Evolutionary conservation across 2,329 filamentous ascomycete genomes (phyloP).

Genomic region (Penicillium sp.): DNA sequence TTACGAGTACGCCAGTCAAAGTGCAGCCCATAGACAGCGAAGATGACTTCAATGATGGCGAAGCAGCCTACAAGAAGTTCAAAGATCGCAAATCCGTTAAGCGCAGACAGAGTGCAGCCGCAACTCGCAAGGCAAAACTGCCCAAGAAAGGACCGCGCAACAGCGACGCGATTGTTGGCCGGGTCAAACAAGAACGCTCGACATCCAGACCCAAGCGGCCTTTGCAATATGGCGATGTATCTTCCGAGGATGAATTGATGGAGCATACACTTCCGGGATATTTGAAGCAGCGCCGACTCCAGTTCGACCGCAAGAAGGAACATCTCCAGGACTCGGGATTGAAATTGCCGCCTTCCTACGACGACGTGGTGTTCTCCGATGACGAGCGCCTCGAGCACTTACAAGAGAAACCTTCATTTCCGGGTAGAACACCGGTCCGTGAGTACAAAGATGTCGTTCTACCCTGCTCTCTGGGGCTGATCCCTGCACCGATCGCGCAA

Average conservation of each 20-base stretch:
- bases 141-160: conserved; percentile 38
- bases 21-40: conserved; percentile 26
- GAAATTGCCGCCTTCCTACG: conserved; percentile 71
- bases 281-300: conserved; percentile 60
- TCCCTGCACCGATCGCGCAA: conserved; percentile 84
- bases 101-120: conserved; percentile 49
- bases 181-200: conserved; percentile 30
- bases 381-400: conserved; percentile 59
- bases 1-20: conserved; percentile 18
- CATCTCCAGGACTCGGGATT: conserved; percentile 63
- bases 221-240: conserved; percentile 43
- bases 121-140: conserved; percentile 45
- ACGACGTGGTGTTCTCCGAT: conserved; percentile 71
- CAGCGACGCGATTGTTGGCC: conserved; percentile 35
- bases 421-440: conserved; percentile 58
- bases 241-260: conserved; percentile 53
- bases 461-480: conserved; percentile 68
- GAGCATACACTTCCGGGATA: conserved; percentile 67
- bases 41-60: conserved; percentile 37
- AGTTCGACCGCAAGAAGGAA: conserved; percentile 62
- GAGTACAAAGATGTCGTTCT: conserved; percentile 71
- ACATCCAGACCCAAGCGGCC: conserved; percentile 25
- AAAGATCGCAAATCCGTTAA: conserved; percentile 56
- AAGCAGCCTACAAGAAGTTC: conserved; percentile 56
- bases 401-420: conserved; percentile 66